phyloP scores from a whole-genome alignment of 352 stramenopile genomes.

The Pythium insidiosum region DNA sequence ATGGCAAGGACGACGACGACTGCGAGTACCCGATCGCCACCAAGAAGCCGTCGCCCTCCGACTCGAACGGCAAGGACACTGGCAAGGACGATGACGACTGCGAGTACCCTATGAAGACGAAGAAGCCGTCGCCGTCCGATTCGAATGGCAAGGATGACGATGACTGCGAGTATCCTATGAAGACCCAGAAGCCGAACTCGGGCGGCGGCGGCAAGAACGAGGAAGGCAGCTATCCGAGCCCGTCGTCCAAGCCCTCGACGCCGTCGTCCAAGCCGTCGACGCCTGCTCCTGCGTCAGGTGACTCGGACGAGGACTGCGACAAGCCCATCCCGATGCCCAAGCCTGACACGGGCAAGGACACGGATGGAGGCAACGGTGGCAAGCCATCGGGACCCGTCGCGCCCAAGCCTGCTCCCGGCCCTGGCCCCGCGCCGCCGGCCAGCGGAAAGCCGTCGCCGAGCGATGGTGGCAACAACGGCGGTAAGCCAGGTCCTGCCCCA shows the following conservation, averaged over 20 bases:
- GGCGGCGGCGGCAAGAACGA: background rate
- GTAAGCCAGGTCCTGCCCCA: conserved; percentile 3
- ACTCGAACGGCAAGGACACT: too few relatives aligned
- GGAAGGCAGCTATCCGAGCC: background rate
- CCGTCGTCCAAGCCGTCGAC: background rate
- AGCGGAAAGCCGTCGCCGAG: background rate
- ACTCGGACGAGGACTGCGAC: background rate
- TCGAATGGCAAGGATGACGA: conserved; percentile 1
- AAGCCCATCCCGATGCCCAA: background rate
- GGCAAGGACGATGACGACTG: conserved; percentile 8
- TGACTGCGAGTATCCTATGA: background rate
- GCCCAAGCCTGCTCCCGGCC: background rate
- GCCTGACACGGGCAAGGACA: conserved; percentile 1
- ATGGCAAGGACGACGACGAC: conserved; percentile 19
- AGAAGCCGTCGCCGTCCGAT: too few relatives aligned
- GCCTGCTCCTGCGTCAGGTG: background rate
- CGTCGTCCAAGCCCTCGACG: background rate
- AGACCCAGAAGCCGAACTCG: background rate
- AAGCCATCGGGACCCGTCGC: background rate
- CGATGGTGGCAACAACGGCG: background rate
- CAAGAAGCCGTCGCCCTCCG: too few relatives aligned
- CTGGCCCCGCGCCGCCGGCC: background rate
- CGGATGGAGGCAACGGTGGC: background rate
- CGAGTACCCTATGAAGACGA: conserved; percentile 16
- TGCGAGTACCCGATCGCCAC: conserved; percentile 10